A percentile compares a stretch with the other conserved stretches of the same genome.
Conservation (phyloP, 2,329 filamentous ascomycete genomes). For the Huntiella omanensis region DNA sequence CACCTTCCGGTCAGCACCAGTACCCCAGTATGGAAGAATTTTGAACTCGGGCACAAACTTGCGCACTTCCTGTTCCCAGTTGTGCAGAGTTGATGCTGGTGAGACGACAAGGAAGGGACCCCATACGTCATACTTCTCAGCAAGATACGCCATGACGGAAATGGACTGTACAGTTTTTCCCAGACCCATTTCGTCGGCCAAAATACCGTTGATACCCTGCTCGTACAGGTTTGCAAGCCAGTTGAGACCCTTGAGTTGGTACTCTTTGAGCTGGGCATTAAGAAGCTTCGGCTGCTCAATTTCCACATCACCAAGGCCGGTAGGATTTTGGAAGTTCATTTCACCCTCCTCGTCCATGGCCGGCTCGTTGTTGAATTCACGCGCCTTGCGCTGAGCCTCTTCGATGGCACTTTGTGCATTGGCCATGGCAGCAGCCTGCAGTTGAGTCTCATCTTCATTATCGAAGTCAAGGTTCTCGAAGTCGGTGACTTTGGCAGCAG, state of each 20-base stretch:
- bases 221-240: slow-evolving; percentile 99
- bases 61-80: slow-evolving; percentile 97
- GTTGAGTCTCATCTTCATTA: slow-evolving; percentile 68
- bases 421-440: slow-evolving; percentile 72
- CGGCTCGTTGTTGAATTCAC: slow-evolving; percentile 67
- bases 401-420: slow-evolving; percentile 94
- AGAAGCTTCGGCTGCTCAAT: slow-evolving; percentile 89
- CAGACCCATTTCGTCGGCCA: slow-evolving; percentile 98
- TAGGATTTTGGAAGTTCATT: slow-evolving; percentile 99
- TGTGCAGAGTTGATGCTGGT: slow-evolving; percentile 89
- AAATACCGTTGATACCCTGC: slow-evolving; percentile 97
- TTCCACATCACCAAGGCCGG: slow-evolving; percentile 81
- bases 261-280: slow-evolving; percentile 89
- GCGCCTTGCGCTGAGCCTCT: slow-evolving; percentile 80
- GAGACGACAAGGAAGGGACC: slow-evolving; percentile 94
- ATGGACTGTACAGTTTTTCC: slow-evolving; percentile 98
- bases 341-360: slow-evolving; percentile 80
- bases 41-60: slow-evolving; percentile 91
- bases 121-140: slow-evolving; percentile 95
- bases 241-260: slow-evolving; percentile 96
- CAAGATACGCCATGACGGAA: slow-evolving; percentile 96
- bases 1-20: slow-evolving; percentile 81
- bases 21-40: slow-evolving; percentile 94
- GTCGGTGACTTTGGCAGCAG: slow-evolving; percentile 60
- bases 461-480: slow-evolving; percentile 95